Evolutionary conservation across 2,329 filamentous ascomycete species (phyloP).

Genomic region (Talaromyces albobiverticillius): DNA sequence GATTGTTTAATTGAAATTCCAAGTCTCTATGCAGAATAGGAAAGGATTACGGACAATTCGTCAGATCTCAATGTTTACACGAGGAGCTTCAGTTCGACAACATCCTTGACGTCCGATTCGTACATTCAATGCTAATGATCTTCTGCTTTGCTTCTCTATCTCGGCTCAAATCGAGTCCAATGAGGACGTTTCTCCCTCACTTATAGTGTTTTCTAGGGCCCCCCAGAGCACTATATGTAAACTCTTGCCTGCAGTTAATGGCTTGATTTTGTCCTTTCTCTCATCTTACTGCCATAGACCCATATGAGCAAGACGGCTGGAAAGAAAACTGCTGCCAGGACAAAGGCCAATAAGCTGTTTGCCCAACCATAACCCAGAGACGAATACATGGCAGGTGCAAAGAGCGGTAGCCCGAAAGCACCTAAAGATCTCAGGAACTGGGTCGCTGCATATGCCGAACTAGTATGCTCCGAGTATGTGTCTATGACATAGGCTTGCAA

Average conservation of each 20-base stretch:
- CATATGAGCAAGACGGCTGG: conserved; percentile 45
- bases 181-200: too few species aligned
- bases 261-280: neutral
- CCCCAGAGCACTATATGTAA: too few species aligned
- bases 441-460: conserved; percentile 49
- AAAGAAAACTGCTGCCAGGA: conserved; percentile 32
- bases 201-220: neutral
- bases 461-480: conserved; percentile 41
- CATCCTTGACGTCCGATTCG: too few species aligned
- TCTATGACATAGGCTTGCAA: conserved; percentile 55
- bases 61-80: too few species aligned
- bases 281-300: conserved; percentile 33
- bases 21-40: too few species aligned
- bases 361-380: conserved; percentile 46
- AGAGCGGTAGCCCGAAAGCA: conserved; percentile 57
- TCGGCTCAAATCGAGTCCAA: neutral
- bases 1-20: too few species aligned
- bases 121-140: too few species aligned
- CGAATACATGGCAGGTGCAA: conserved; percentile 49
- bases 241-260: neutral
- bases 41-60: too few species aligned
- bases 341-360: conserved; percentile 51
- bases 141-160: too few species aligned
- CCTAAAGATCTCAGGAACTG: conserved; percentile 52
- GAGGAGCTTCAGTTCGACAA: too few species aligned